A percentile compares a stretch with the other conserved stretches of the same genome.
Conservation (phyloP, 2,329 filamentous ascomycete species). For the Colletotrichum sansevieriae region DNA sequence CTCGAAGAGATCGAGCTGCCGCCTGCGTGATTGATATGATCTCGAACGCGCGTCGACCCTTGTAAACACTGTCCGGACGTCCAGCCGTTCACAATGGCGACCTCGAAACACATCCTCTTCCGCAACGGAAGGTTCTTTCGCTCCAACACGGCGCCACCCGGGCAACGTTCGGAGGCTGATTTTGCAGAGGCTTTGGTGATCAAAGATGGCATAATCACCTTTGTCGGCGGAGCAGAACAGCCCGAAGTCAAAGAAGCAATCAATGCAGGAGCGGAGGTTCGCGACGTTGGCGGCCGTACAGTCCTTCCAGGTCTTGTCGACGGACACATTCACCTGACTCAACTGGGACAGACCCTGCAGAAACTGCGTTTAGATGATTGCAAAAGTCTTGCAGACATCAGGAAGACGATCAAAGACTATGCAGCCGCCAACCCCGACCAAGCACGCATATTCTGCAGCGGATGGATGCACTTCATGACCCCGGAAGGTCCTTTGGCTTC, state of each 20-base stretch:
- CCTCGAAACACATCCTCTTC: constrained; percentile 28
- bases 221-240: constrained; percentile 50
- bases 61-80: constrained; percentile 6
- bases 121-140: constrained; percentile 37
- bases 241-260: constrained; percentile 43
- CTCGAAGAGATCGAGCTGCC: background rate
- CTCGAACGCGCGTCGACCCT: background rate
- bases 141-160: constrained; percentile 25
- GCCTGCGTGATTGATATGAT: background rate
- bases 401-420: constrained; percentile 57
- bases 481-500: constrained; percentile 60
- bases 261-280: constrained; percentile 40
- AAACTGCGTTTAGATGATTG: constrained; percentile 63
- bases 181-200: constrained; percentile 53
- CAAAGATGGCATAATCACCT: constrained; percentile 50
- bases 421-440: constrained; percentile 58
- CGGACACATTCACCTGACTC: constrained; percentile 69
- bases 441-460: constrained; percentile 63
- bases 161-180: constrained; percentile 42
- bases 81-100: constrained; percentile 1
- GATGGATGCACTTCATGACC: constrained; percentile 71
- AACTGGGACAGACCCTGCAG: constrained; percentile 66
- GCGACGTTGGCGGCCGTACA: constrained; percentile 51
- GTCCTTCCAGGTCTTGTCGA: constrained; percentile 69
- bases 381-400: constrained; percentile 62